Conservation (phyloP, 2,329 filamentous ascomycete species). For the Lachnellula occidentalis region DNA sequence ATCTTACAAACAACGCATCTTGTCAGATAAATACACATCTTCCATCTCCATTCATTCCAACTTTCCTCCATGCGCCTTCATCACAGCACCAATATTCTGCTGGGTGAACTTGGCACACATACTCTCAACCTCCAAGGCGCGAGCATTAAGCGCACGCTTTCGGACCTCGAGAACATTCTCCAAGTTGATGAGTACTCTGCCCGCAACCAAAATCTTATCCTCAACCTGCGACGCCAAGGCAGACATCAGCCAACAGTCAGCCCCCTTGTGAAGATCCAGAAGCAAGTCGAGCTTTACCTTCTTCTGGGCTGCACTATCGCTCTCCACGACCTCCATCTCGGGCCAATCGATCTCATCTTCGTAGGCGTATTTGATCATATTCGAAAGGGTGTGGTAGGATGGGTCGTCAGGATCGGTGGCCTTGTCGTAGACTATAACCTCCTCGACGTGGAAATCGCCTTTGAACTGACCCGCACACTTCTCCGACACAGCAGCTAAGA, state of each 20-base stretch:
- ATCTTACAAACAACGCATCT: no score
- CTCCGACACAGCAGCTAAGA: slow-evolving; percentile 15
- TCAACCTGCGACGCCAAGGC: no score
- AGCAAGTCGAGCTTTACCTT: slow-evolving; percentile 20
- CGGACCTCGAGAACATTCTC: slow-evolving; percentile 15
- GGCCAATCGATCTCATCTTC: slow-evolving; percentile 21
- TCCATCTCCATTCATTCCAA: no score
- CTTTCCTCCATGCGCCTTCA: no score
- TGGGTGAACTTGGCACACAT: neutral
- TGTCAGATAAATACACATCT: no score
- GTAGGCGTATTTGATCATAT: slow-evolving; percentile 23
- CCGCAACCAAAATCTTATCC: slow-evolving; percentile 15
- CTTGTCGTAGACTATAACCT: slow-evolving; percentile 14
- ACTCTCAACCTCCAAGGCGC: neutral
- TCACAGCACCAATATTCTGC: neutral
- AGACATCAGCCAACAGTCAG: slow-evolving; percentile 21
- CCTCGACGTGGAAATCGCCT: slow-evolving; percentile 7
- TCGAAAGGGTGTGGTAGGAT: slow-evolving; percentile 20
- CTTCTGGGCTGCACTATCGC: slow-evolving; percentile 9
- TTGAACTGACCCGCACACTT: slow-evolving; percentile 15
- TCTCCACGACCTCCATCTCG: slow-evolving; percentile 16
- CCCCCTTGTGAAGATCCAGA: slow-evolving; percentile 21
- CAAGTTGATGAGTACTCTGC: slow-evolving; percentile 16
- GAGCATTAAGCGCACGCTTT: slow-evolving; percentile 6
- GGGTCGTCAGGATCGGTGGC: slow-evolving; percentile 10